Base-by-base conservation (phyloP, 1,139 yeast genomes). In the Sugiyamaella castrensis region DNA sequence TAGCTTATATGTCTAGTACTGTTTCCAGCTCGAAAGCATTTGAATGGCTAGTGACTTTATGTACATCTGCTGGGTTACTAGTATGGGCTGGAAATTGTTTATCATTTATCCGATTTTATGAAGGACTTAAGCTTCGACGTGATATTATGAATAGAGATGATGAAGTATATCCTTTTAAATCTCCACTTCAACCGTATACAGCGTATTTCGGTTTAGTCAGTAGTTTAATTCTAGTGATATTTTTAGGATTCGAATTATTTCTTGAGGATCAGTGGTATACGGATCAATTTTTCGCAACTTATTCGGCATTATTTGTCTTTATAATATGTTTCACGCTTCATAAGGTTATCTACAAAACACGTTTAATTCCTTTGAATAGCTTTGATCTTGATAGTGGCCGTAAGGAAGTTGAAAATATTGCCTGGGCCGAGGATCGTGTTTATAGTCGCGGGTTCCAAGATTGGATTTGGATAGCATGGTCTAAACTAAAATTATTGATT, bases 81-180 rank as follows among this genome's bases (percentile, higher is more conserved):
- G 86, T 84, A 45, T 87, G 95, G 95, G 79, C 82, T 50, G 87
- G 91, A 4, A 84, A 87, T 85, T 82, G 88, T 57, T 65, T 86
- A 13, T 77, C 92, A 1, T 87, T 76, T 61, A 68, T 86, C 30
- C 68, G 96, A 47, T 87, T 86, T 60, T 83, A 77, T 65, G 76
- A 76, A 57, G 95, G 91, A 0, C 69, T 87, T 52, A 73, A 79
- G 56, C 66, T 77, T 46, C 70, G 94, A 15, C 48, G 56, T 11
- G 64, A 64, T 43, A 56, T 63, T 13, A 56, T 62, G 12, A 57
- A 61, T 40, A 59, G 71, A 27, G 56, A 57, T 40, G 63, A 58
- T 38, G 57, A 60, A n/a, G 60, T 60, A 31, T 87, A 85, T 63
- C 94, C 95, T 0, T 85, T 82, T 64, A 75, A 78, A 61, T 82